These are phyloP conservation scores for Cruciata laevipes DNA, from an alignment of 257 asterid species.

Conservation along the genomic window DNA sequence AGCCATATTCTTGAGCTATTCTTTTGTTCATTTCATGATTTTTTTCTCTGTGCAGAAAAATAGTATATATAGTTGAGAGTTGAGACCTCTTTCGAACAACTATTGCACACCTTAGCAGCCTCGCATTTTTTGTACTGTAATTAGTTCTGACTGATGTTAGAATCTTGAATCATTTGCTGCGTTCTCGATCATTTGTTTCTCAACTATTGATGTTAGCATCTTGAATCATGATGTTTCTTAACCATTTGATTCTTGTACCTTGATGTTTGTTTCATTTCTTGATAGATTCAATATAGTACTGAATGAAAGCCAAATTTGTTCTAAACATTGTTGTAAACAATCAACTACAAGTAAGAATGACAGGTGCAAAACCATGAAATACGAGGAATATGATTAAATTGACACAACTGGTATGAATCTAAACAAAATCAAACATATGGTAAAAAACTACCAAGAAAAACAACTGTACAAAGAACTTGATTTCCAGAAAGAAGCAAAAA, in stretches of 20 bases:
- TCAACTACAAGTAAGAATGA: neutral
- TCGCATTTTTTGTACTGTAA: neutral
- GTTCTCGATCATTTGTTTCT: neutral
- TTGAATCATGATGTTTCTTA: neutral
- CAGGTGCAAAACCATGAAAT: neutral
- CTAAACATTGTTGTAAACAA: neutral
- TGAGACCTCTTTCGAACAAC: neutral
- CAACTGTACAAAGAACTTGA: constrained; percentile 19
- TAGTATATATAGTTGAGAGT: neutral
- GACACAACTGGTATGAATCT: no score
- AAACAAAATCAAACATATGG: neutral
- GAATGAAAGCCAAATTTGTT: no score
- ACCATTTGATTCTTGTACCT: neutral
- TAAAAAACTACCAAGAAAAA: constrained; percentile 18
- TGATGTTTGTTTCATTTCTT: no score
- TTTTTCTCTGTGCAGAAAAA: neutral
- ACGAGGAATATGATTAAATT: neutral
- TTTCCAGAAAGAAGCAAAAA: constrained; percentile 13
- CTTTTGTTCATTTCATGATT: constrained; percentile 47
- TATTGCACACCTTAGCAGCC: neutral
- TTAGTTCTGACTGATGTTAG: neutral
- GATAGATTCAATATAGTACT: no score
- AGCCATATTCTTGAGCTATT: constrained; percentile 11
- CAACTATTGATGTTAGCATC: no score
- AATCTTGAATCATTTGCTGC: neutral